Base-by-base conservation (phyloP, 331 rosid genomes). In the Erythrophleum ivorense region DNA sequence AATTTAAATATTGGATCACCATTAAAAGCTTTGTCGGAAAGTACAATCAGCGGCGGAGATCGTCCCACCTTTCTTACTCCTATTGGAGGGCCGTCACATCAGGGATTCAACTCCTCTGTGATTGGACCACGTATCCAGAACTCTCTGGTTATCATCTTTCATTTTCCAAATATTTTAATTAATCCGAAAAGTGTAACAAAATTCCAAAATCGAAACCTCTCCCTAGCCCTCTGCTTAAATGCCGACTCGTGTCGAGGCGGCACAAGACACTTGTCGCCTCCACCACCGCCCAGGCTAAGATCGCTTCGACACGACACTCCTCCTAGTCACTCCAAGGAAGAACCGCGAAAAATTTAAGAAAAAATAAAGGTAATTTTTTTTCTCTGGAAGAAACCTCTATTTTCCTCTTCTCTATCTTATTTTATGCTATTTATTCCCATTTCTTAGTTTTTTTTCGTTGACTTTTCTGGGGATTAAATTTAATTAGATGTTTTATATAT, bases 181-280 rank as follows among this genome's bases (percentile, higher is more conserved):
- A 33, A 41, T 34, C 11, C 34, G 46, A 52, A 50, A 76, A 80
- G n/a, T 11, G 21, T 38, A 33, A 2, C 0, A 33, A 79, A 81
- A 43, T 45, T 71, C 92, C 79, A 63, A 64, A 75, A 76, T 48
- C 18, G 18, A 21, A 45, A 63, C 45, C 57, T 6, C 6, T 34
- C 70, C 33, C 14, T 7, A n/a, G 75, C 2, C 63, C 80, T 74
- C 81, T 75, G 88, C 81, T 87, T 95, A 85, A 86, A 92, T 80
- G 73, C 52, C 53, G 85, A 85, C 86, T 75, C 80, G 91, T 83
- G 91, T 77, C 79, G 38, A 78, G 81, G 83, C 84, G 24, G 84
- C 85, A 67, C 29, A 36, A 86, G 97, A 93, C 99, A 93, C 97
- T 88, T 95, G 99, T 91, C 97, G 88, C 48, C 71, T 50, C 91